Evolutionary conservation across 164 flowering plant species (phyloP), one percentile per base, ranked within the genome.

Genomic region (Pachysandra terminalis): DNA sequence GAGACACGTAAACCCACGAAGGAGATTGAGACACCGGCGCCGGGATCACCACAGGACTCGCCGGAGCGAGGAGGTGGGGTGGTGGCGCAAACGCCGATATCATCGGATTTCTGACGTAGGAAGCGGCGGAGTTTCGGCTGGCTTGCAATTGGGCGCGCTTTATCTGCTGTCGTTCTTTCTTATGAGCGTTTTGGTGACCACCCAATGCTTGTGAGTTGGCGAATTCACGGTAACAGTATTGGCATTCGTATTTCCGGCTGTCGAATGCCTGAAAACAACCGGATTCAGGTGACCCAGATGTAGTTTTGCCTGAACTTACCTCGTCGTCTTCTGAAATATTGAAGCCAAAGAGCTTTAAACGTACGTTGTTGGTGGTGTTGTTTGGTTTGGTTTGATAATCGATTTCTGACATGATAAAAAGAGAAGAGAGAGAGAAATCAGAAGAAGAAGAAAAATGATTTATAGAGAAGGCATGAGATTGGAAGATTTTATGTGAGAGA

Each of bases 151-250:
- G 96, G 0, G 92, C 96, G 0, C 97, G 83, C 75, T 91, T 93
- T 45, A 88, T 81, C 73, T 91, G 96, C 74, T 93, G 98, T 0
- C 98, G 54, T 71, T 91, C 98, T 69, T 93, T 93, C 73, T 93
- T 93, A 80, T 93, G 97, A 14, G 97, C 98, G 83, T 93, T 93
- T 71, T 93, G 98, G 73, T 93, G 98, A 59, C 98, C 98, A 8
- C 98, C 98, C 8, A 93, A 75, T n/a, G 98, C 98, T 69, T 93
- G 98, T 0, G 98, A 93, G 74, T 93, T 93, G 22, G 94, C 93
- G 67, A 93, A 93, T 70, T 91, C 98, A 0, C 98, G 69, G 81
- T 80, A 87, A 66, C 98, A 93, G 77, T 91, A 93, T 70, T 93
- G 98, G 71, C 98, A 93, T 93, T 90, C 97, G 83, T 81, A 91